Percentiles rank a stretch among this genome's conserved stretches.
Conservation (phyloP, 495 filamentous ascomycete species). For the Bryoglossum gracile region DNA sequence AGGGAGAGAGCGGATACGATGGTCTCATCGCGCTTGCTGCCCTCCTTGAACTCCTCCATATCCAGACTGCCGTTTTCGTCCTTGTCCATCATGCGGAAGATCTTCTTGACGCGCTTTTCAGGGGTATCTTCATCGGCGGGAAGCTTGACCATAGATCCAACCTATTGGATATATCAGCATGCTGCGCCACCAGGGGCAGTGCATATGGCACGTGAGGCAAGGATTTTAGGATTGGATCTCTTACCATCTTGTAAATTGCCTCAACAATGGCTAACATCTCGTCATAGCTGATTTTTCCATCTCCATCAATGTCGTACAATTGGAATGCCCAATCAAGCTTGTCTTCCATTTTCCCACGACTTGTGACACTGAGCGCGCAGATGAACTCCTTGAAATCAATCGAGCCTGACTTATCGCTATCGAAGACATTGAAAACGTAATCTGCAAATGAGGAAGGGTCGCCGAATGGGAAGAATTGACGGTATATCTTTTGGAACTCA, state of each 20-base stretch:
- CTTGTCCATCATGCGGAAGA: constrained; percentile 90
- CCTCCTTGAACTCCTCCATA: constrained; percentile 92
- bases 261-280: constrained; percentile 99
- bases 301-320: constrained; percentile 97
- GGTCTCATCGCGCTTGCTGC: constrained; percentile 97
- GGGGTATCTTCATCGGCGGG: constrained; percentile 98
- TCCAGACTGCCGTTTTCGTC: constrained; percentile 91
- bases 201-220: constrained; percentile 1
- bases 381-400: constrained; percentile 99
- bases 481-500: constrained; percentile 99
- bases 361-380: constrained; percentile 94
- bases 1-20: constrained; percentile 95
- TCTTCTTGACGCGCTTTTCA: constrained; percentile 90
- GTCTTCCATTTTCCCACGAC: constrained; percentile 96
- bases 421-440: constrained; percentile 99
- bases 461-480: constrained; percentile 98
- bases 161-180: constrained; percentile 44
- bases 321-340: constrained; percentile 99
- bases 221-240: constrained; percentile 7
- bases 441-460: constrained; percentile 95
- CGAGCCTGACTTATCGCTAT: constrained; percentile 90
- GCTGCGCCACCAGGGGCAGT: not conserved
- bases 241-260: constrained; percentile 99
- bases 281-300: constrained; percentile 97
- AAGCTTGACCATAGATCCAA: constrained; percentile 98